These are phyloP conservation scores for Annulohypoxylon bovei DNA, from an alignment of 495 filamentous ascomycete species.

Conservation along the genomic window DNA sequence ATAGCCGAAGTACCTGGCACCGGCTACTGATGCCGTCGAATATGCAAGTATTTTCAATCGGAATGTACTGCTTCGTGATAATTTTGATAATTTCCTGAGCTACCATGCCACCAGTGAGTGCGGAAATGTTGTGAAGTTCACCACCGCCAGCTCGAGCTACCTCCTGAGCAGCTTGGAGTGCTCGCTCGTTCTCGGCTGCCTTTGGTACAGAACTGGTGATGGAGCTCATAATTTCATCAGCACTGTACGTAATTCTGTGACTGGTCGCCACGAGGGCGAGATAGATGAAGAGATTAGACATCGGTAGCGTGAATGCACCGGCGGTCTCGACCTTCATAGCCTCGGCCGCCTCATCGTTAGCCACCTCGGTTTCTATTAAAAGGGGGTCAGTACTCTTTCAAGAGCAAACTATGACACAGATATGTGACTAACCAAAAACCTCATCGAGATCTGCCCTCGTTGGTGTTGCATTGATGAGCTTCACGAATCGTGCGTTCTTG, in stretches of 20 bases:
- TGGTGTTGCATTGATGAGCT: constrained; percentile 70
- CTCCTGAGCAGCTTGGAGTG: constrained; percentile 68
- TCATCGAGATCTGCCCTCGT: constrained; percentile 39
- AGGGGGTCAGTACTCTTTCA: constrained; percentile 20
- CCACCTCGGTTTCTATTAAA: constrained; percentile 45
- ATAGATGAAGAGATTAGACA: constrained; percentile 79
- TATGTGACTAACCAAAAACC: constrained; percentile 41
- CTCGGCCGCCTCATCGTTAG: constrained; percentile 56
- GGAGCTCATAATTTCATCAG: constrained; percentile 56
- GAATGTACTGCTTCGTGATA: constrained; percentile 94
- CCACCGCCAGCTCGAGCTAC: constrained; percentile 80
- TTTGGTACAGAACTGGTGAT: constrained; percentile 56
- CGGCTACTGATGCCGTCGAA: constrained; percentile 90
- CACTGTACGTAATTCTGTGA: constrained; percentile 55
- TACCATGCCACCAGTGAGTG: constrained; percentile 88
- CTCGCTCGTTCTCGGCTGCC: constrained; percentile 54
- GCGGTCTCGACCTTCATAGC: constrained; percentile 48
- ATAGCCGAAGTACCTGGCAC: constrained; percentile 72
- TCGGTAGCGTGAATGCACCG: constrained; percentile 51
- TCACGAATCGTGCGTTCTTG: constrained; percentile 94
- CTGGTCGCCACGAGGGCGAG: constrained; percentile 73
- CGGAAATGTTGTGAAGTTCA: constrained; percentile 95
- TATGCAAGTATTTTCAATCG: constrained; percentile 90
- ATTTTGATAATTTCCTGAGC: constrained; percentile 97
- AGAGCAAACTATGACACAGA: constrained; percentile 8